A percentile compares a stretch with the other conserved stretches of the same genome.
These are phyloP conservation scores for Clavaria fumosa DNA, from an alignment of 768 basidiomycete species.

Conservation along the genomic window DNA sequence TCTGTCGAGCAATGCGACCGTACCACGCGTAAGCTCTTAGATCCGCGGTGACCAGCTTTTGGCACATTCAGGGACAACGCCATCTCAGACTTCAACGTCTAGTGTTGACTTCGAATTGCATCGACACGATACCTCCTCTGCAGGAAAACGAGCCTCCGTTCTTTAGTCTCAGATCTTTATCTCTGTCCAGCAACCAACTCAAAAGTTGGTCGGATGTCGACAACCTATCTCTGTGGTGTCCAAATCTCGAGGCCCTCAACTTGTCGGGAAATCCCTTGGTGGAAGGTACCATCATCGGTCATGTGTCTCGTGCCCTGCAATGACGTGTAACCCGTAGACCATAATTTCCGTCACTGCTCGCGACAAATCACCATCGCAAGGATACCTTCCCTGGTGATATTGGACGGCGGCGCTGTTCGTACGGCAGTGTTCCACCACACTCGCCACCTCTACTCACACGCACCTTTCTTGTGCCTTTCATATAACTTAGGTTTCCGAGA, in stretches of 20 bases:
- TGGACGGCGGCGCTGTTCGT: conserved; percentile 55
- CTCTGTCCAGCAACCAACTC: conserved; percentile 47
- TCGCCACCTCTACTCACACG: neutral
- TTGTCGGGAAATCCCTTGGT: conserved; percentile 50
- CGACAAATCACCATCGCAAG: conserved; percentile 54
- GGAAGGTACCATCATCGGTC: conserved; percentile 8
- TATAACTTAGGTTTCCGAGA: conserved; percentile 39
- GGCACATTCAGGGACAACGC: no score
- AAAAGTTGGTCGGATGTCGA: conserved; percentile 48
- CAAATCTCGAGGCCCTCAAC: conserved; percentile 43
- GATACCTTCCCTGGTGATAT: conserved; percentile 40
- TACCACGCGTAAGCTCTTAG: conserved; percentile 23
- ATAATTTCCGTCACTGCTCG: conserved; percentile 22
- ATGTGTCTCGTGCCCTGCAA: neutral
- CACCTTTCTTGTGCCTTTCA: neutral
- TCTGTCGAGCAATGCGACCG: conserved; percentile 27
- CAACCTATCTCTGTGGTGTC: conserved; percentile 52
- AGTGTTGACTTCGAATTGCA: conserved; percentile 47
- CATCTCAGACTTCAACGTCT: conserved; percentile 49
- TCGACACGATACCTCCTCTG: conserved; percentile 35
- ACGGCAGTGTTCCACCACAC: no score
- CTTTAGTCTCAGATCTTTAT: conserved; percentile 36
- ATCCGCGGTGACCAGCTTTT: no score
- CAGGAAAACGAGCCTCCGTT: conserved; percentile 14
- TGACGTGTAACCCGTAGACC: conserved; percentile 18